These are phyloP conservation scores for Magnaporthiopsis poae DNA, from an alignment of 2,329 filamentous ascomycete species.

Conservation along the genomic window DNA sequence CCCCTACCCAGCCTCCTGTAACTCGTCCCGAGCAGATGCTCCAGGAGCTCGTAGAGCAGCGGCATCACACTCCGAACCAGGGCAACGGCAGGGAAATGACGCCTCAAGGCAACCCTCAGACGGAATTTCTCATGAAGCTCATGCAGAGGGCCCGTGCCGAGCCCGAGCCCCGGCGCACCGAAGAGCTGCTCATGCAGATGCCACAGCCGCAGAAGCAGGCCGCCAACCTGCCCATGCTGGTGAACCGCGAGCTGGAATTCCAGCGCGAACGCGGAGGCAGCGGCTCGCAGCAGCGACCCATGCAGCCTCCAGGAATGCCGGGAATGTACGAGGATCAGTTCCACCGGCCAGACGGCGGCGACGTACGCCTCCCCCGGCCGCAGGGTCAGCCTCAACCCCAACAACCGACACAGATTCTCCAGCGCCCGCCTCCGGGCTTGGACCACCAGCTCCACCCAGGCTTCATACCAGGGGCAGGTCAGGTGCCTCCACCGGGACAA, in stretches of 20 bases:
- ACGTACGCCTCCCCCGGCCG: slow-evolving; percentile 15
- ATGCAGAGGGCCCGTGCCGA: slow-evolving; percentile 53
- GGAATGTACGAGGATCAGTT: slow-evolving; percentile 46
- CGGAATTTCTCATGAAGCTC: slow-evolving; percentile 76
- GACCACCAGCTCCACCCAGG: slow-evolving; percentile 48
- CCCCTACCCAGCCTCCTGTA: slow-evolving; percentile 32
- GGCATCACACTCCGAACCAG: slow-evolving; percentile 46
- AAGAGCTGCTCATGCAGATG: slow-evolving; percentile 35
- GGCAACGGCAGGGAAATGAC: slow-evolving; percentile 32
- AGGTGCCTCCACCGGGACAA: slow-evolving; percentile 28
- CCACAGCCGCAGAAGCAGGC: slow-evolving; percentile 39
- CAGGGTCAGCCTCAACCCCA: slow-evolving; percentile 23
- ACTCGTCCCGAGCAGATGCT: slow-evolving; percentile 49
- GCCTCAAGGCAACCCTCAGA: slow-evolving; percentile 34
- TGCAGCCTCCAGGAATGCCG: slow-evolving; percentile 37
- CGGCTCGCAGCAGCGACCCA: slow-evolving; percentile 24
- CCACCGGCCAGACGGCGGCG: slow-evolving; percentile 38
- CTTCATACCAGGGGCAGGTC: slow-evolving; percentile 39
- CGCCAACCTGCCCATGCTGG: slow-evolving; percentile 34
- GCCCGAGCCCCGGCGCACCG: slow-evolving; percentile 40
- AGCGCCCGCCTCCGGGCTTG: slow-evolving; percentile 52
- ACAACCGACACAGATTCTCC: slow-evolving; percentile 54
- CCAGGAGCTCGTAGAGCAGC: slow-evolving; percentile 50
- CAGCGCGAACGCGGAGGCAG: slow-evolving; percentile 26
- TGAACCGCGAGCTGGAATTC: slow-evolving; percentile 41